Conservation (phyloP, 108 stramenopile species). For the Pseudonitzschia multistriata region DNA sequence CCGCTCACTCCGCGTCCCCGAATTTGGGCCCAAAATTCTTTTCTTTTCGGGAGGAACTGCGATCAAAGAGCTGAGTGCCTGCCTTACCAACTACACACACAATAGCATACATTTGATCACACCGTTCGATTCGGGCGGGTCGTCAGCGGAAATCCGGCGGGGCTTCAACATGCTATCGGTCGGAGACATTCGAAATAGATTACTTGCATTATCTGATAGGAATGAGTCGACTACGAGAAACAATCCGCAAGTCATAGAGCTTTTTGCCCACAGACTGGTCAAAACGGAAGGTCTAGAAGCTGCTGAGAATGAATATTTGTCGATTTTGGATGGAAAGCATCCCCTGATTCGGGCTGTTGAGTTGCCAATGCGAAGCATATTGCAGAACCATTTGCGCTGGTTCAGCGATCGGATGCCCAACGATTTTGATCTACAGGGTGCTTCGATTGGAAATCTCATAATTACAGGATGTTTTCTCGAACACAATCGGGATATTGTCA, state of each 20-base stretch:
- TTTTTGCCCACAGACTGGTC: constrained; percentile 22
- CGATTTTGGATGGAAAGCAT: constrained; percentile 20
- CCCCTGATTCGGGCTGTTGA: constrained; percentile 20
- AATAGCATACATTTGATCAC: constrained; percentile 38
- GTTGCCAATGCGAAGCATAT: constrained; percentile 32
- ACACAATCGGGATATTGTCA: constrained; percentile 33
- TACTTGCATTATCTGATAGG: constrained; percentile 8
- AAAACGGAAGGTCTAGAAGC: constrained; percentile 4
- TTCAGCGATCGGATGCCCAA: constrained; percentile 32
- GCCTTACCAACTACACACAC: constrained; percentile 32
- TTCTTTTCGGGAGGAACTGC: constrained; percentile 38
- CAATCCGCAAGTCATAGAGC: constrained; percentile 17
- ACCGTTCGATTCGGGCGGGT: constrained; percentile 41
- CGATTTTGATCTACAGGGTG: constrained; percentile 35
- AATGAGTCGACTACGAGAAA: constrained; percentile 23
- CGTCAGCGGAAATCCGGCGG: constrained; percentile 34
- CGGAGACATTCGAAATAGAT: constrained; percentile 34
- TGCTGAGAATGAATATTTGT: constrained; percentile 22
- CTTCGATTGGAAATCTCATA: constrained; percentile 39
- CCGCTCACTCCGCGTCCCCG: constrained; percentile 28
- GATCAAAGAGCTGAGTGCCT: constrained; percentile 24
- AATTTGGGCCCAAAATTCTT: constrained; percentile 32
- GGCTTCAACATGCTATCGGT: constrained; percentile 31
- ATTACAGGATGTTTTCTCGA: constrained; percentile 38
- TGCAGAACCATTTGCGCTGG: constrained; percentile 32